These are phyloP conservation scores for Aspergillus glaucus DNA, from an alignment of 2,329 filamentous ascomycete species.

Conservation along the genomic window DNA sequence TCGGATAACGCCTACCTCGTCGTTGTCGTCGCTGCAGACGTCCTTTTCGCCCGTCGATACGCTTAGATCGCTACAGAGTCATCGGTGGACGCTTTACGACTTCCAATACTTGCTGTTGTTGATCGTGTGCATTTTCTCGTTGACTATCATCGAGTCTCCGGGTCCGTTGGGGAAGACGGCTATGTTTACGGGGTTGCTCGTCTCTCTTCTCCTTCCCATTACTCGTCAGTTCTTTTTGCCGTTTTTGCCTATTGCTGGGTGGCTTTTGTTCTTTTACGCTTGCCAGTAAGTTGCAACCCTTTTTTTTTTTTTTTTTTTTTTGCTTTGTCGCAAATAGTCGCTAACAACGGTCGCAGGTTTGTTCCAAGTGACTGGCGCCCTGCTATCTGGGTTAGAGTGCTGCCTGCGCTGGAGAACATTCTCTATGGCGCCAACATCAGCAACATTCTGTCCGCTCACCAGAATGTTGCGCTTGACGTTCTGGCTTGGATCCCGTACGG, in stretches of 20 bases:
- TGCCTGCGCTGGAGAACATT: conserved; percentile 92
- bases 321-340: neutral
- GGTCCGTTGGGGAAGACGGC: conserved; percentile 73
- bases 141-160: conserved; percentile 71
- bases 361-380: conserved; percentile 83
- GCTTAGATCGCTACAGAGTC: conserved; percentile 65
- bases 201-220: conserved; percentile 70
- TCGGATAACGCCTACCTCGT: conserved; percentile 60
- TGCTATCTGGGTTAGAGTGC: conserved; percentile 89
- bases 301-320: neutral
- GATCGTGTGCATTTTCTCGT: conserved; percentile 70
- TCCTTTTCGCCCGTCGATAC: conserved; percentile 78
- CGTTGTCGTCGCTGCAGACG: conserved; percentile 69
- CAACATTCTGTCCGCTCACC: conserved; percentile 89
- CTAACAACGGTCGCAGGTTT: conserved; percentile 55
- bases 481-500: conserved; percentile 93
- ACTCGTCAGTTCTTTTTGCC: conserved; percentile 89
- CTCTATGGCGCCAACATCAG: conserved; percentile 92
- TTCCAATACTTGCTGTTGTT: conserved; percentile 74
- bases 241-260: conserved; percentile 75
- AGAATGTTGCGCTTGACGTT: conserved; percentile 74
- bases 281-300: conserved; percentile 64
- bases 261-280: conserved; percentile 85
- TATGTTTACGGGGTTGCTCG: conserved; percentile 59
- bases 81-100: conserved; percentile 77